Base-by-base conservation (phyloP, 768 basidiomycete genomes). In the Auriscalpium vulgare region DNA sequence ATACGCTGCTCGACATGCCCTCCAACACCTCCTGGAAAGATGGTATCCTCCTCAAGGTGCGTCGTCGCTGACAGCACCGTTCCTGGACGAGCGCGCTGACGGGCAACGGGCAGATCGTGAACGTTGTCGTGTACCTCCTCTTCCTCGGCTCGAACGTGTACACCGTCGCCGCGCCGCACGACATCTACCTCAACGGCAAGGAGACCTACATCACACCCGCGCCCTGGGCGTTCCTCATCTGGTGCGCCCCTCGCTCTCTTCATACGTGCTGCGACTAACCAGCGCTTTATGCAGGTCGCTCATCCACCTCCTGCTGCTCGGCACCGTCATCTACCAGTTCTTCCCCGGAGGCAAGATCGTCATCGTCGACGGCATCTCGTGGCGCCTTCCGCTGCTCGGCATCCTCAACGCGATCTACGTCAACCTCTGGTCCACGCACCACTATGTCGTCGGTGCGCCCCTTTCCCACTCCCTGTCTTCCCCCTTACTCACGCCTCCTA, bases 151-250 rank as follows among this genome's bases (percentile, higher is more conserved):
- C 87, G 40, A 95, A 95, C 71, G 78, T 94, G 55, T 95, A 91
- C 77, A 87, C 85, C 52, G 79, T 93, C 58, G 84, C 91, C 7
- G 79, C 82, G 2, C 90, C 90, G 0, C 78, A 80, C 44, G 83
- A 80, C 59, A 77, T 83, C 51, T 91, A 91, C 72, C 82, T 77
- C 66, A 70, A 75, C 60, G 84, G 82, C 47, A 91, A 91, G 68
- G 85, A 88, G 63, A 97, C 95, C 0, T 97, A 94, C 71, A 75
- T 98, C 56, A 97, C 94, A 1, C 95, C 95, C n/a, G 90, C 91
- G 23, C 83, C 86, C 29, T 97, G 89, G 83, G 87, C 90, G 1
- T 95, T 93, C 75, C 80, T 87, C 74, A 87, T 94, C 67, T 95
- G 93, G 91, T 88, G 54, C 44, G 76, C 67, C 37, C 36, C 11